These are phyloP conservation scores for Phialophora verrucosa DNA, from an alignment of 2,329 filamentous ascomycete genomes.

Conservation along the genomic window DNA sequence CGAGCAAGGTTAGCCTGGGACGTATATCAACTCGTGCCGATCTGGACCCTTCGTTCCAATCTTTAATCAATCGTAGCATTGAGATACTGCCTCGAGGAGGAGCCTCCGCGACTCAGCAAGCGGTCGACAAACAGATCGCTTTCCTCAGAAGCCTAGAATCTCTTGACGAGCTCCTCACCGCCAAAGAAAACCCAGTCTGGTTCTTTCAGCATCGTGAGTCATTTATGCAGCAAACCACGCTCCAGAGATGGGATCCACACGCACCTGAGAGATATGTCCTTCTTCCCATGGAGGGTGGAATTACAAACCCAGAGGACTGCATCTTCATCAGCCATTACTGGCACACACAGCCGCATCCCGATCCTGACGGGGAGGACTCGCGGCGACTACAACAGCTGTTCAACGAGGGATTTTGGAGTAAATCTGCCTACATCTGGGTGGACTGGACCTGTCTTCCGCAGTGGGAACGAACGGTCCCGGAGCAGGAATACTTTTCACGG, in stretches of 20 bases:
- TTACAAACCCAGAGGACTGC: slow-evolving; percentile 7
- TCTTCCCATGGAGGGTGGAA: not conserved
- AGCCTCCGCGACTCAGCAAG: not conserved
- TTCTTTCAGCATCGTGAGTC: slow-evolving; percentile 13
- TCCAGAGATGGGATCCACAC: slow-evolving; percentile 2
- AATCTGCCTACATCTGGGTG: slow-evolving; percentile 7
- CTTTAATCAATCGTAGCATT: slow-evolving; percentile 1
- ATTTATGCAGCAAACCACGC: slow-evolving; percentile 1
- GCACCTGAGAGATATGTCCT: slow-evolving; percentile 3
- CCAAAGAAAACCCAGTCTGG: not conserved
- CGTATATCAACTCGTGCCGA: not conserved
- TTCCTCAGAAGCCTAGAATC: slow-evolving; percentile 41
- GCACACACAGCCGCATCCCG: not conserved
- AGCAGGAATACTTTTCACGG: slow-evolving; percentile 3
- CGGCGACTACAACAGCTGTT: not conserved
- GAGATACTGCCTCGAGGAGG: not conserved
- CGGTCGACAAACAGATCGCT: not conserved
- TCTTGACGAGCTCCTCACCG: slow-evolving; percentile 7
- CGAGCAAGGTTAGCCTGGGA: not conserved
- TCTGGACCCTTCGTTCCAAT: not conserved
- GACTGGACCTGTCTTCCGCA: slow-evolving; percentile 13
- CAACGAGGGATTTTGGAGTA: slow-evolving; percentile 5
- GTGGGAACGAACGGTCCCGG: not conserved
- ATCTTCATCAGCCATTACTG: slow-evolving; percentile 15
- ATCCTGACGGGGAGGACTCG: slow-evolving; percentile 7